Evolutionary conservation across 1,284 basidiomycete genomes (phyloP).

Genomic region (Tetrapyrgos nigripes): DNA sequence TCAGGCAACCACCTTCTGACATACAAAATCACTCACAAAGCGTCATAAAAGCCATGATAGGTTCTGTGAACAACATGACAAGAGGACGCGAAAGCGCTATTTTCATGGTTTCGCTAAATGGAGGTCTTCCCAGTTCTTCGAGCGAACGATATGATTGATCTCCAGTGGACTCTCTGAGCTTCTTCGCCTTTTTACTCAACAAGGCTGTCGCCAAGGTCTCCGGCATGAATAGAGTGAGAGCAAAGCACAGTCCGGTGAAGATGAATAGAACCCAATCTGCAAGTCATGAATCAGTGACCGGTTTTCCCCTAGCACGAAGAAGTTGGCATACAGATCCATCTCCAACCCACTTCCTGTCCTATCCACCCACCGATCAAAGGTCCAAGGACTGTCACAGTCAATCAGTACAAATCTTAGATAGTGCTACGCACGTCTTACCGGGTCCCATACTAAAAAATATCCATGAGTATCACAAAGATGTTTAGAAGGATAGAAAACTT

Average conservation of each 20-base stretch:
- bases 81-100: conserved; percentile 46
- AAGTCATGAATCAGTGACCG: neutral
- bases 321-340: conserved; percentile 53
- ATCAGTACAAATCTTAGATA: neutral
- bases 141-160: conserved; percentile 39
- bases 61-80: conserved; percentile 48
- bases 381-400: conserved; percentile 26
- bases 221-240: conserved; percentile 58
- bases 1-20: neutral
- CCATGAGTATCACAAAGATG: neutral
- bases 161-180: conserved; percentile 40
- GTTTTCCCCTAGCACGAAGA: too few relatives aligned
- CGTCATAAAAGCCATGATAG: conserved; percentile 51
- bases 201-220: conserved; percentile 63
- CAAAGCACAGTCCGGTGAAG: conserved; percentile 53
- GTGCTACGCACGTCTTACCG: conserved; percentile 31
- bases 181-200: conserved; percentile 45
- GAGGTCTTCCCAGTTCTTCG: conserved; percentile 38
- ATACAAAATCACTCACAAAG: conserved; percentile 37
- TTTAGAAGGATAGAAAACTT: conserved; percentile 11
- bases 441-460: conserved; percentile 46
- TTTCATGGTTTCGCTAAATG: conserved; percentile 37
- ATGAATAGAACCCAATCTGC: conserved; percentile 64
- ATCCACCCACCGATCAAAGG: conserved; percentile 63
- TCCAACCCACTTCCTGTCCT: conserved; percentile 47